phyloP scores from a whole-genome alignment of 139 green algal genomes.

The Tetraselmis striata region DNA sequence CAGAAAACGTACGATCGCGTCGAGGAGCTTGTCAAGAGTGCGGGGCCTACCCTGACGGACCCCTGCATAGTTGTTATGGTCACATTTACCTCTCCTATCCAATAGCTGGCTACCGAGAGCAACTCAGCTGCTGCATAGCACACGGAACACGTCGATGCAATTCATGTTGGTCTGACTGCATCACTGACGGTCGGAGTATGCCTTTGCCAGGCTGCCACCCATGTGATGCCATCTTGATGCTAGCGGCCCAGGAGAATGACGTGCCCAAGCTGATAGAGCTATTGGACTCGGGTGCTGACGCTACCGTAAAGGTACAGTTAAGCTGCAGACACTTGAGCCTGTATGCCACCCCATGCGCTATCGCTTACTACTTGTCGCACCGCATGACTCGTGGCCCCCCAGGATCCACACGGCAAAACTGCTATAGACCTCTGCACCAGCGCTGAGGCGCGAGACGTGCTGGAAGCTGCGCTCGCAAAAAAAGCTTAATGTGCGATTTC shows the following conservation, averaged over 20 bases:
- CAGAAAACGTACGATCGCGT: neutral
- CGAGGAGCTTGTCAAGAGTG: neutral
- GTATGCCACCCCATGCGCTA: too few species aligned
- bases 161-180: too few species aligned
- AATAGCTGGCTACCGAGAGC: too few species aligned
- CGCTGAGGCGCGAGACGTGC: neutral
- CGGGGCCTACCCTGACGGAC: neutral
- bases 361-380: too few species aligned
- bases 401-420: neutral
- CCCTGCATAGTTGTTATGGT: too few species aligned
- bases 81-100: too few species aligned
- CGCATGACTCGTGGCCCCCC: too few species aligned
- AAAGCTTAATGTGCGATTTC: too few species aligned
- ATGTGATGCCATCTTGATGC: neutral
- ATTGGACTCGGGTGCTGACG: neutral
- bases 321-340: too few species aligned
- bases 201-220: neutral
- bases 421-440: neutral
- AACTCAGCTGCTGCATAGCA: too few species aligned
- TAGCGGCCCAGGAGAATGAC: neutral
- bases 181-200: too few species aligned
- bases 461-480: neutral
- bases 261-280: neutral
- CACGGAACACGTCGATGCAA: too few species aligned
- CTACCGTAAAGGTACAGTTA: neutral